A percentile compares a stretch with the other conserved stretches of the same genome.
Conservation (phyloP, 257 asterid genomes). For the Solanum clarkiae region DNA sequence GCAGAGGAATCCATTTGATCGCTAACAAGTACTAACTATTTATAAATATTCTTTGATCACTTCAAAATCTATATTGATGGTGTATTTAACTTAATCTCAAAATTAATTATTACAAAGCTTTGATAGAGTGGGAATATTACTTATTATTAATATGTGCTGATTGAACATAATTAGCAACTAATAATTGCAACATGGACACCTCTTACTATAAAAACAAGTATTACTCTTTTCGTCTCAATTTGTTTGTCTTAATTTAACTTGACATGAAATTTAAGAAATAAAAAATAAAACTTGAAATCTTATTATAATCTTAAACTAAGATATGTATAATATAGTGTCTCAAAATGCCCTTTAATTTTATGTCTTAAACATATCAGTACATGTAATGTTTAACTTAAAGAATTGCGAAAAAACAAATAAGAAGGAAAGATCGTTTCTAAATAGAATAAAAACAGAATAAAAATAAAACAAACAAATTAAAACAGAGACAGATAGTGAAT, state of each 20-base stretch:
- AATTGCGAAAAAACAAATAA: background rate
- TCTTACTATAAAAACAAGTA: background rate
- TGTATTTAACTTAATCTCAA: background rate
- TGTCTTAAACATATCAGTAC: no score
- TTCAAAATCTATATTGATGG: no score
- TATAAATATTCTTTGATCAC: no score
- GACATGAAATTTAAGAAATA: background rate
- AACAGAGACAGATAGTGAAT: background rate
- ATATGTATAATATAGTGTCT: background rate
- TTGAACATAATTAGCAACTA: background rate
- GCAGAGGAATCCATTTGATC: no score
- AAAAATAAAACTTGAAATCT: background rate
- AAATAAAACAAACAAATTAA: background rate
- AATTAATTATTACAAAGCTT: background rate
- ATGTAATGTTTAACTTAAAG: background rate
- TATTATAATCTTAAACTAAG: background rate
- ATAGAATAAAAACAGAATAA: background rate
- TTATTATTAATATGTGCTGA: background rate
- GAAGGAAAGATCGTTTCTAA: background rate
- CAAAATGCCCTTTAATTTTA: background rate
- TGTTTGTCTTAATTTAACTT: background rate
- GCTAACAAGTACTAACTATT: background rate
- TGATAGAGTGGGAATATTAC: background rate
- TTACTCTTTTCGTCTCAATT: background rate
- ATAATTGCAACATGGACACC: background rate